Conservation (phyloP, 2,329 filamentous ascomycete species). For the Aspergillus sp. region DNA sequence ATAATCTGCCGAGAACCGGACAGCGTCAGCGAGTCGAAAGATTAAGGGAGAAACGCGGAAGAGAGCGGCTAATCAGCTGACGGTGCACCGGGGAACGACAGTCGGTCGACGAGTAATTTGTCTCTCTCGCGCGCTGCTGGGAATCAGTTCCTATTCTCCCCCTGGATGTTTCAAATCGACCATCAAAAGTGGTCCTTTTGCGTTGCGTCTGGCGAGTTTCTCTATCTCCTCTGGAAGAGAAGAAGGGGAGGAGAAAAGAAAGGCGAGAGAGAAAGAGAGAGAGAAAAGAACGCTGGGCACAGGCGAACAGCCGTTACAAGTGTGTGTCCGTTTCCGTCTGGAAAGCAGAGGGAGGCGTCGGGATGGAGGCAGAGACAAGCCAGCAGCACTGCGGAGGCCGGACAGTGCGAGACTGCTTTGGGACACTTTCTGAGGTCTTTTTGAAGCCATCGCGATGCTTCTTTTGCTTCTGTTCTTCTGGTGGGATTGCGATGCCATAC, state of each 20-base stretch:
- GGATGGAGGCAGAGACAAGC: neutral
- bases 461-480: constrained; percentile 6
- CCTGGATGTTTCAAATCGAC: neutral
- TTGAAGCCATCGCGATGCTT: constrained; percentile 14
- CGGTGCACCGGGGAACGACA: constrained; percentile 3
- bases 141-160: neutral
- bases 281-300: constrained; percentile 10
- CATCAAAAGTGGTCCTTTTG: neutral
- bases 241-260: constrained; percentile 2
- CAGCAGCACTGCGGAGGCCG: constrained; percentile 4
- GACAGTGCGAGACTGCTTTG: neutral
- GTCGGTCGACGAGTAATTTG: neutral
- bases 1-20: neutral
- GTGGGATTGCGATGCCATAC: constrained; percentile 7
- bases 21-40: neutral
- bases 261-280: constrained; percentile 6
- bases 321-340: constrained; percentile 10
- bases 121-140: neutral
- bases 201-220: neutral
- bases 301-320: constrained; percentile 17
- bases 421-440: constrained; percentile 4
- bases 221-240: too few relatives aligned
- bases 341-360: constrained; percentile 1
- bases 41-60: constrained; percentile 9
- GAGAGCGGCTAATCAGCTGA: constrained; percentile 19